Base-by-base conservation (phyloP, 2,329 filamentous ascomycete genomes). In the Alternaria gaisen region DNA sequence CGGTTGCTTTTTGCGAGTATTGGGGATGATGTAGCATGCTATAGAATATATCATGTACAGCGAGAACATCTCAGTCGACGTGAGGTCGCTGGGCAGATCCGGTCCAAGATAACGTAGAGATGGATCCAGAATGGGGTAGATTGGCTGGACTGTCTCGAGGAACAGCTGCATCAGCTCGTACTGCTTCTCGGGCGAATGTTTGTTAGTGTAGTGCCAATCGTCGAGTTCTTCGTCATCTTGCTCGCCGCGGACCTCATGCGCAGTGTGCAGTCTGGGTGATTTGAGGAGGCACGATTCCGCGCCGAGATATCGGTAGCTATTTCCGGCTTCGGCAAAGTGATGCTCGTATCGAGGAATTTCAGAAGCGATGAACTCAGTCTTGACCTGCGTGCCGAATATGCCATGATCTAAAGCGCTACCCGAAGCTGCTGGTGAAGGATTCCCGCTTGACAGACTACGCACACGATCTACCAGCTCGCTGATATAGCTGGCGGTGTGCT, bases 41-140 rank as follows among this genome's bases (percentile, higher is more conserved):
- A 78, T 76, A 9, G 75, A 75, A 56, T 77, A 78, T 16, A 77
- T 68, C 74, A 78, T 77, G 47, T 77, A 73, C 12, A 78, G 64
- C 2, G 68, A 67, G 51, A 78, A 77, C 1, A 63, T 59, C 28
- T 78, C 76, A 0, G 66, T 63, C 4, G 68, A 64, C 1, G 56
- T 65, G 14, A 78, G 64, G 53, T 75, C 66, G 11, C 56, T 24
- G 7, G 72, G 73, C 3, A 71, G 56, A 11, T 72, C 66, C 7
- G 63, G 55, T 24, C 43, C 46, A 1, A 77, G 66, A 42, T 76
- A 77, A 18, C 73, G 70, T 34, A 68, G 60, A 3, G 65, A 68
- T 2, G 56, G 34, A 41, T 78, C 73, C 11, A 78, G 28, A 32
- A 78, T 72, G 4, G 74, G 73, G 41, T 72, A 77, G 20, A 72